phyloP scores from a whole-genome alignment of 2,329 filamentous ascomycete genomes.

The Clonostachys solani region DNA sequence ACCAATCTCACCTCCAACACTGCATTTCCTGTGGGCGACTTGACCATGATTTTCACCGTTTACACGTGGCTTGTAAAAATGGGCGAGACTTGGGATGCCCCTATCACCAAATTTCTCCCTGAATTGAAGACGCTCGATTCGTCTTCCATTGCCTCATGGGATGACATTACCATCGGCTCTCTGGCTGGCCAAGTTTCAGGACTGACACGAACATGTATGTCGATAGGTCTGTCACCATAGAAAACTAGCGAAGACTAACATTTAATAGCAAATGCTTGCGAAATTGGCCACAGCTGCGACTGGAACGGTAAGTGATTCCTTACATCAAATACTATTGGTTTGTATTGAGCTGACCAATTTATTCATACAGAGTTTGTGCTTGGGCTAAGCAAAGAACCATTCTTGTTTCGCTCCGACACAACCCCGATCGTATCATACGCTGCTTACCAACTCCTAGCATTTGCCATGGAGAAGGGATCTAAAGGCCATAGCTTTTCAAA shows the following conservation, averaged over 20 bases:
- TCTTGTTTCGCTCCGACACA: slow-evolving; percentile 13
- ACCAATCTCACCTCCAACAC: slow-evolving; percentile 12
- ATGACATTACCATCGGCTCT: slow-evolving; percentile 11
- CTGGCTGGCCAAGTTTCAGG: slow-evolving; percentile 15
- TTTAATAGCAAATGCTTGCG: slow-evolving; percentile 4
- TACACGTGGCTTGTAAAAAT: slow-evolving; percentile 22
- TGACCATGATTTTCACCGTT: slow-evolving; percentile 24
- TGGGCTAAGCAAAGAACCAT: slow-evolving; percentile 3
- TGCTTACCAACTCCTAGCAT: slow-evolving; percentile 14
- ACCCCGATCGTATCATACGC: slow-evolving; percentile 15
- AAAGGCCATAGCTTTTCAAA: background rate
- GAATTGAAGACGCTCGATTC: slow-evolving; percentile 8
- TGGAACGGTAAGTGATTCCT: background rate
- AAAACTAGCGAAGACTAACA: too few species aligned
- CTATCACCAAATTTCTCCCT: slow-evolving; percentile 19
- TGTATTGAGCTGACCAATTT: background rate
- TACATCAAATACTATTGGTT: background rate
- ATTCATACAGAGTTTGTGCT: slow-evolving; percentile 5
- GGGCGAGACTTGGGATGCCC: slow-evolving; percentile 16
- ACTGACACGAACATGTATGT: slow-evolving; percentile 6
- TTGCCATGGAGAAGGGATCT: slow-evolving; percentile 5
- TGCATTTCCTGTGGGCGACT: slow-evolving; percentile 16
- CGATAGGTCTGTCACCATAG: too few species aligned
- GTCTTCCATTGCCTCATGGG: slow-evolving; percentile 8
- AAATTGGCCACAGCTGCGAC: slow-evolving; percentile 6